phyloP scores from a whole-genome alignment of 768 basidiomycete species.

The Podaxis sp. region DNA sequence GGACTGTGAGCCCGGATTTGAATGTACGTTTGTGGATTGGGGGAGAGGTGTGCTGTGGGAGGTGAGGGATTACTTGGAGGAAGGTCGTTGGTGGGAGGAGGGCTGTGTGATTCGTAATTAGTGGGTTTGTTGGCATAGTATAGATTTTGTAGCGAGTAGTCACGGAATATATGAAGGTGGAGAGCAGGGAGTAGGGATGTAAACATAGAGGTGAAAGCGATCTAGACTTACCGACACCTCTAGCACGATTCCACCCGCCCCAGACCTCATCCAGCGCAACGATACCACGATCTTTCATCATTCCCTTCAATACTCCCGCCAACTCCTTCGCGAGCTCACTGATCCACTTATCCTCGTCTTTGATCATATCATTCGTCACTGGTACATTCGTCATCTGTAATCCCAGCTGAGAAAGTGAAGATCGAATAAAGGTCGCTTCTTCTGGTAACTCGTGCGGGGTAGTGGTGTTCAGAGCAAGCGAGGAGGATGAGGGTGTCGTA shows the following conservation, averaged over 20 bases:
- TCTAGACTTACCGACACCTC: constrained; percentile 76
- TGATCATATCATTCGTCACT: constrained; percentile 85
- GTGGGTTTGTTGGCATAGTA: neutral
- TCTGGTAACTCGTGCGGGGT: constrained; percentile 60
- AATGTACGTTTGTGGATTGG: constrained; percentile 68
- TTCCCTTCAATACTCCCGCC: constrained; percentile 64
- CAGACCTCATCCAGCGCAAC: constrained; percentile 91
- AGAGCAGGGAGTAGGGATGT: neutral
- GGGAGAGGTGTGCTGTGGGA: constrained; percentile 64
- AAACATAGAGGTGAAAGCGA: neutral
- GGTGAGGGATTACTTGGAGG: constrained; percentile 66
- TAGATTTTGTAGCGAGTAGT: too few relatives aligned
- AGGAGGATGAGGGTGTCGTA: constrained; percentile 21
- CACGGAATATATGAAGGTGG: too few relatives aligned
- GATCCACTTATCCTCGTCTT: constrained; percentile 76
- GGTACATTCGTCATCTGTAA: constrained; percentile 76
- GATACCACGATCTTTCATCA: constrained; percentile 80
- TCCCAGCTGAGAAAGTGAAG: constrained; percentile 88
- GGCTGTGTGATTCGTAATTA: constrained; percentile 33
- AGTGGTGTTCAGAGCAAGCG: constrained; percentile 21
- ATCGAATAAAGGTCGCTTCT: constrained; percentile 83
- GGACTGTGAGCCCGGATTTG: constrained; percentile 68
- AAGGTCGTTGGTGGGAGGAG: constrained; percentile 89
- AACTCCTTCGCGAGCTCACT: constrained; percentile 84
- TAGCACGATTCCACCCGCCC: constrained; percentile 87